Percentiles rank a stretch among this genome's conserved stretches.
phyloP scores from a whole-genome alignment of 169 alveolate genomes.

The Plasmodium inui region DNA sequence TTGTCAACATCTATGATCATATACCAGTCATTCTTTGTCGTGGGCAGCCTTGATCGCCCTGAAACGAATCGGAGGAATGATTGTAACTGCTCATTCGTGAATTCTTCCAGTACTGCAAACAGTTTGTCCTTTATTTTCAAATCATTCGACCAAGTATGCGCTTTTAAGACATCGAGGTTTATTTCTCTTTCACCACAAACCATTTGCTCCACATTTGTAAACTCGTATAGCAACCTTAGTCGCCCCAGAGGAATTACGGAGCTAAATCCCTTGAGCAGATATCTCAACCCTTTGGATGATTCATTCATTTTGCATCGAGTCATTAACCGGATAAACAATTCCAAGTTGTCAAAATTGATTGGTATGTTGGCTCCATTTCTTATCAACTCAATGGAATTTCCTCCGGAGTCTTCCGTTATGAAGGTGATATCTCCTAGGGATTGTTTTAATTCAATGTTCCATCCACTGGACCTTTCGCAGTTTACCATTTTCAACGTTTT shows the following conservation, averaged over 20 bases:
- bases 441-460: constrained; percentile 53
- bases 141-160: constrained; percentile 90
- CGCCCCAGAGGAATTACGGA: constrained; percentile 92
- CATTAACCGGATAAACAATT: constrained; percentile 86
- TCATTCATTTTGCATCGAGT: constrained; percentile 88
- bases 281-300: constrained; percentile 84
- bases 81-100: constrained; percentile 90
- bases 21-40: constrained; percentile 90
- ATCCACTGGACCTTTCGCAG: constrained; percentile 68
- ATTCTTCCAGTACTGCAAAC: constrained; percentile 88
- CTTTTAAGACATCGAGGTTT: constrained; percentile 87
- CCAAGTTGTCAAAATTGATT: constrained; percentile 86
- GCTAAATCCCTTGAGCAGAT: constrained; percentile 88
- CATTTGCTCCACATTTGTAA: constrained; percentile 87
- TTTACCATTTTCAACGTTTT: constrained; percentile 83
- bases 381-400: constrained; percentile 80
- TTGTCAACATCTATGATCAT: constrained; percentile 89
- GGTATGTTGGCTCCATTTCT: constrained; percentile 84
- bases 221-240: constrained; percentile 88
- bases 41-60: constrained; percentile 93
- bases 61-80: constrained; percentile 92
- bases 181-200: constrained; percentile 93
- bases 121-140: constrained; percentile 86
- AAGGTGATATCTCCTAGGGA: constrained; percentile 84
- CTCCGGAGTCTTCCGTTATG: constrained; percentile 80